Evolutionary conservation across 306 rosid species (phyloP), one percentile per base, ranked within the genome.

Genomic region (Castanea mollissima): DNA sequence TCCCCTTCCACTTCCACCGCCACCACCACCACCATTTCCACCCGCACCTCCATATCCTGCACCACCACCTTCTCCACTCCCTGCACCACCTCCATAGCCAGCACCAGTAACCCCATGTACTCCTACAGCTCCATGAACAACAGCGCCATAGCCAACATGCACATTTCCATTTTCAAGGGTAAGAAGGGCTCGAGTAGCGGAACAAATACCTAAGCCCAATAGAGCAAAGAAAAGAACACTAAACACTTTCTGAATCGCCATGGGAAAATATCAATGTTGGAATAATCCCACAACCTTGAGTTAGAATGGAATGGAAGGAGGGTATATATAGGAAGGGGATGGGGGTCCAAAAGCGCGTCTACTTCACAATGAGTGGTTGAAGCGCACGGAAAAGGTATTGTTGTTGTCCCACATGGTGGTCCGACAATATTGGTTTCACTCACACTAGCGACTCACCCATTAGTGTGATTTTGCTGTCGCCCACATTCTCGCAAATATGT

Each of bases 121-220:
- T 70, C 60, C 62, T 67, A 1, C 65, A 81, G 29, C 79, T 73
- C 49, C 64, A 71, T 72, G 59, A 2, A 15, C 67, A 44, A 54
- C 77, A 29, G 34, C 35, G 46, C 76, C 84, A 35, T 76, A 60
- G 58, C 72, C 89, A 11, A 83, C 83, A 19, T 82, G 74, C 16
- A 55, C 81, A 0, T 52, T 72, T 25, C 58, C 77, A 1, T 51
- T 75, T 15, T 79, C 90, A 82, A 77, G 76, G 35, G 79, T 81
- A 51, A 94, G 88, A 18, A 90, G 79, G 23, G 85, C 70, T 86
- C 97, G 82, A 51, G 85, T 84, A 0, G 94, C 91, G 6, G 94
- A 90, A 76, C 92, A 85, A 38, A 88, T 23, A 2, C 92, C 89
- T 4, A 90, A 41, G 73, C 87, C 78, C 70, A 92, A 46, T 2